Percentiles rank a stretch among this genome's conserved stretches.
Evolutionary conservation across 345 rosid genomes (phyloP).

Genomic region (Cochlearia excelsa): DNA sequence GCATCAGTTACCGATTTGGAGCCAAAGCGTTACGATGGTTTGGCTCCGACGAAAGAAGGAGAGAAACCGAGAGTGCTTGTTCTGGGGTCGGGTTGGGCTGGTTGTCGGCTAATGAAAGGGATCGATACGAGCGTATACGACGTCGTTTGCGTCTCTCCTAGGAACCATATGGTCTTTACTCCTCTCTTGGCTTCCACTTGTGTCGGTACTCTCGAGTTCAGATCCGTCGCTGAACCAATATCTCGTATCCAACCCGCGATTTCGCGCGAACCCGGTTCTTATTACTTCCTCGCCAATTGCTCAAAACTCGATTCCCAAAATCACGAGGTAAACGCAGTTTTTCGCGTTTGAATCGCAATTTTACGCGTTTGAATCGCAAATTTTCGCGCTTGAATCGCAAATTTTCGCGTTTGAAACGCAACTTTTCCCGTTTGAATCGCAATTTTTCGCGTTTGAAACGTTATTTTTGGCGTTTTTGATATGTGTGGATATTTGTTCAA

Average conservation of each 20-base stretch:
- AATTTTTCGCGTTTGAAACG: too few species aligned
- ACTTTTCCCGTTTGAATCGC: too few species aligned
- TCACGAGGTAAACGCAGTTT: slow-evolving; percentile 51
- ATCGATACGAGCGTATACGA: slow-evolving; percentile 71
- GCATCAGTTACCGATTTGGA: slow-evolving; percentile 29
- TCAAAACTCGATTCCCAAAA: slow-evolving; percentile 54
- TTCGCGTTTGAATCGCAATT: too few species aligned
- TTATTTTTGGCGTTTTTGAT: too few species aligned
- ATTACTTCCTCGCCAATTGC: slow-evolving; percentile 86
- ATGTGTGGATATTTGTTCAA: too few species aligned
- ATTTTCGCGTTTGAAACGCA: too few species aligned
- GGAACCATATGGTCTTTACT: slow-evolving; percentile 95
- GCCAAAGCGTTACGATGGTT: slow-evolving; percentile 29
- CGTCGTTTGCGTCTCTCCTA: slow-evolving; percentile 85
- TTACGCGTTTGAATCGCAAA: too few species aligned
- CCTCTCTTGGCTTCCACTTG: slow-evolving; percentile 93
- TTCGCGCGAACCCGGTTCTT: slow-evolving; percentile 66
- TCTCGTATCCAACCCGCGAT: slow-evolving; percentile 75
- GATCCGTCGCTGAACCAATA: slow-evolving; percentile 91
- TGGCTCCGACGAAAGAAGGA: slow-evolving; percentile 58
- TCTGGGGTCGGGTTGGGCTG: slow-evolving; percentile 94
- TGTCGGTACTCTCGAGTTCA: slow-evolving; percentile 91
- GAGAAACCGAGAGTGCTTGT: slow-evolving; percentile 89
- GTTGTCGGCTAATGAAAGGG: slow-evolving; percentile 86
- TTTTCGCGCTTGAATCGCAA: too few species aligned